phyloP scores from a whole-genome alignment of 805 yeast species.

The Zygotorulaspora florentina region DNA sequence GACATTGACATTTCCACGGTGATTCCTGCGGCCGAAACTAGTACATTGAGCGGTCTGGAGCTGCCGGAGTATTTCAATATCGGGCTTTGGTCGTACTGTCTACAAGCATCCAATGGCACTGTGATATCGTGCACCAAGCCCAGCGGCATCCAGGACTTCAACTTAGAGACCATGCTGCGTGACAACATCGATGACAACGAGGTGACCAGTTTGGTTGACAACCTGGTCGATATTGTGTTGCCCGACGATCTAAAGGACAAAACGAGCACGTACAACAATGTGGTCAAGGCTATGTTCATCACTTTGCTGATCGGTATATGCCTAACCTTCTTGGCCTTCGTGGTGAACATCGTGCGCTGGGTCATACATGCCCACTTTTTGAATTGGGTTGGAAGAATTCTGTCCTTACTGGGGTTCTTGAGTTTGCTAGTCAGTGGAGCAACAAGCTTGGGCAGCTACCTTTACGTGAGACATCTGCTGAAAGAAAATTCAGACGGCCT shows the following conservation, averaged over 20 bases:
- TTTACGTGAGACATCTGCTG: slow-evolving; percentile 46
- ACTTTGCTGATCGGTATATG: slow-evolving; percentile 48
- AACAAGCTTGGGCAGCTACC: slow-evolving; percentile 59
- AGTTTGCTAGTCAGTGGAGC: slow-evolving; percentile 45
- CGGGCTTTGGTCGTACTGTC: slow-evolving; percentile 65
- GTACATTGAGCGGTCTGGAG: slow-evolving; percentile 27
- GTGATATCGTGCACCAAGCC: slow-evolving; percentile 30
- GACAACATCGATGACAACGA: slow-evolving; percentile 31
- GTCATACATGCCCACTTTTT: slow-evolving; percentile 44
- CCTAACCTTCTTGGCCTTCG: slow-evolving; percentile 39
- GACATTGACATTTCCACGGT: slow-evolving; percentile 25
- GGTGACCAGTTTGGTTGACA: slow-evolving; percentile 16
- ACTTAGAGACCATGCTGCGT: slow-evolving; percentile 21
- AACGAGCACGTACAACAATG: slow-evolving; percentile 40
- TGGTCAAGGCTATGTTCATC: slow-evolving; percentile 58
- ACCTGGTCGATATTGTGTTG: slow-evolving; percentile 38
- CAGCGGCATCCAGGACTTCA: slow-evolving; percentile 28
- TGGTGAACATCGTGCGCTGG: slow-evolving; percentile 34
- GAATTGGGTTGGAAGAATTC: slow-evolving; percentile 44
- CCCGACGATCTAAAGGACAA: slow-evolving; percentile 53
- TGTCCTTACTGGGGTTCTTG: slow-evolving; percentile 41
- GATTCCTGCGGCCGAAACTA: slow-evolving; percentile 4
- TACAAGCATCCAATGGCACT: slow-evolving; percentile 34
- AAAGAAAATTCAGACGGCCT: slow-evolving; percentile 43
- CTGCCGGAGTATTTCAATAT: slow-evolving; percentile 45